Evolutionary conservation across 805 yeast genomes (phyloP).

Genomic region (Candida insectorum): DNA sequence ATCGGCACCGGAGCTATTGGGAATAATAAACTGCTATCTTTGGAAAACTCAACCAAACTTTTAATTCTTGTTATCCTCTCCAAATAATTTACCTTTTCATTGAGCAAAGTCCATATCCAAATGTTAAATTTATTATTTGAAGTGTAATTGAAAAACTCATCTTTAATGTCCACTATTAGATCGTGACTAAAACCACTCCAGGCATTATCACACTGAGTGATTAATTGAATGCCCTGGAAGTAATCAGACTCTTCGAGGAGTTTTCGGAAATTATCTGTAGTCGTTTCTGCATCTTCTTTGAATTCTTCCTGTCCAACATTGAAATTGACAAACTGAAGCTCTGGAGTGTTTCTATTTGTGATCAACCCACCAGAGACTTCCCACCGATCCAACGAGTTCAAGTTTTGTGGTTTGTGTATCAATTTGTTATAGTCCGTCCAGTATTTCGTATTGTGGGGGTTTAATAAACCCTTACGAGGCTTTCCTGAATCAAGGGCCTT

Average conservation of each 20-base stretch:
- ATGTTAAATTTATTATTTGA: conserved; percentile 30
- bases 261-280: conserved; percentile 54
- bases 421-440: conserved; percentile 83
- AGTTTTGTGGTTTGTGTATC: conserved; percentile 58
- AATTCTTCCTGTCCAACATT: conserved; percentile 64
- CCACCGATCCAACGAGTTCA: conserved; percentile 60
- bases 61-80: conserved; percentile 39
- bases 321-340: conserved; percentile 42
- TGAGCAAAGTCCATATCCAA: conserved; percentile 31
- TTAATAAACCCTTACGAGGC: conserved; percentile 27
- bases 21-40: conserved; percentile 50
- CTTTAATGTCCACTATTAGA: conserved; percentile 54
- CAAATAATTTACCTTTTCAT: conserved; percentile 1
- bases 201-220: conserved; percentile 69
- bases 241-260: conserved; percentile 74
- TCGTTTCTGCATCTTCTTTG: conserved; percentile 25
- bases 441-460: conserved; percentile 43
- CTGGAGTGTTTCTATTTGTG: conserved; percentile 27
- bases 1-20: conserved; percentile 40
- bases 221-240: conserved; percentile 65
- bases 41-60: conserved; percentile 43
- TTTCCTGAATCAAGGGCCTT: conserved; percentile 51
- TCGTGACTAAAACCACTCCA: conserved; percentile 79
- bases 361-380: conserved; percentile 24
- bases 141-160: conserved; percentile 56